Evolutionary conservation across 2,329 filamentous ascomycete species (phyloP).

Genomic region (Fonsecaea pugnacius): DNA sequence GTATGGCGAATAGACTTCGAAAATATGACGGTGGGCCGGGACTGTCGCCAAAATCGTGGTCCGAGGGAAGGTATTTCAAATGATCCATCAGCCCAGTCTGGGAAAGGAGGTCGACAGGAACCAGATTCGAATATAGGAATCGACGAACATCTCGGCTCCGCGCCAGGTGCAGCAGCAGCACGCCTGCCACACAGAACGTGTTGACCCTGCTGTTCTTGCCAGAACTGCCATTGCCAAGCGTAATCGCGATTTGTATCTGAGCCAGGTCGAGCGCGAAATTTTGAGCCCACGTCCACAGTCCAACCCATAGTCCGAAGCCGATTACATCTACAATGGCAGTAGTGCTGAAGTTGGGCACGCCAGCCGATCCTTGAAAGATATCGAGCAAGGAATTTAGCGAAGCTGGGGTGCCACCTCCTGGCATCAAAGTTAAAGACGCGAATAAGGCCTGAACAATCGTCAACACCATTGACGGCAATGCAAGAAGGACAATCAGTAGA

Average conservation of each 20-base stretch:
- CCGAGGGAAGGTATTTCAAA: constrained; percentile 49
- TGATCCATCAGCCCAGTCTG: constrained; percentile 50
- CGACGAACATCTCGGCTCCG: constrained; percentile 55
- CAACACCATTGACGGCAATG: constrained; percentile 84
- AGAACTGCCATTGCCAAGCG: constrained; percentile 75
- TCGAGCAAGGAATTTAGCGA: constrained; percentile 80
- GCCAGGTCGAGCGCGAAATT: constrained; percentile 87
- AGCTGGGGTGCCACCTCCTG: constrained; percentile 72
- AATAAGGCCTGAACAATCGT: constrained; percentile 91
- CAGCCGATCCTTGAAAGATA: constrained; percentile 84
- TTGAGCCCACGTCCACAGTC: constrained; percentile 84
- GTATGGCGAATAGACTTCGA: constrained; percentile 53
- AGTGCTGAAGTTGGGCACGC: constrained; percentile 82
- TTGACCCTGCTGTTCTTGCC: constrained; percentile 54
- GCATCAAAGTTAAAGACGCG: constrained; percentile 88
- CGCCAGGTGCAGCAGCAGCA: constrained; percentile 52
- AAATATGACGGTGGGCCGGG: constrained; percentile 49
- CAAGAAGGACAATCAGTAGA: constrained; percentile 93
- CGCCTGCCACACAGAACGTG: constrained; percentile 51
- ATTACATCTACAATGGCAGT: constrained; percentile 82
- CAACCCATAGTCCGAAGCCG: constrained; percentile 82
- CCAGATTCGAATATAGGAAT: constrained; percentile 53
- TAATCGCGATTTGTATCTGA: constrained; percentile 90
- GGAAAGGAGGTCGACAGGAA: constrained; percentile 51
- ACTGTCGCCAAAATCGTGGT: constrained; percentile 46